Conservation (phyloP, 2,329 filamentous ascomycete genomes). For the Colletotrichum destructivum region DNA sequence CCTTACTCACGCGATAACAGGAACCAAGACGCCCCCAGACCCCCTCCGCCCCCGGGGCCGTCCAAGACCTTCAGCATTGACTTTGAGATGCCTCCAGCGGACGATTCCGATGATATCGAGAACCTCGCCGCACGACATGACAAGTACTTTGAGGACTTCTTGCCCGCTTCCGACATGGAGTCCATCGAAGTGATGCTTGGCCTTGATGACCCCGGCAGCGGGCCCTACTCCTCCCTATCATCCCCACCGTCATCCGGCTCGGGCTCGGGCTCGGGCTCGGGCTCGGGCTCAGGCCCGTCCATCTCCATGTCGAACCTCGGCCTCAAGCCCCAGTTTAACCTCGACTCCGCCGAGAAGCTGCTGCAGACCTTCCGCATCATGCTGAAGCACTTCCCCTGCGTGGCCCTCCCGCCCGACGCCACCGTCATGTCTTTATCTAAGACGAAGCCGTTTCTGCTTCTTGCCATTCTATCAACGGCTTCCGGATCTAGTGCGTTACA, state of each 20-base stretch:
- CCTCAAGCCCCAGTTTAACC: conserved; percentile 68
- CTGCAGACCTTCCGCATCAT: conserved; percentile 61
- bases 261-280: conserved; percentile 8
- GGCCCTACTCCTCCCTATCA: conserved; percentile 35
- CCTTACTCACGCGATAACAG: conserved; percentile 44
- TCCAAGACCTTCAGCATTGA: conserved; percentile 69
- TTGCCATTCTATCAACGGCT: conserved; percentile 68
- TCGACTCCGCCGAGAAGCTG: conserved; percentile 65
- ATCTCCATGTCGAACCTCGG: conserved; percentile 57
- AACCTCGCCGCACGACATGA: conserved; percentile 61
- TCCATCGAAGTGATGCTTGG: conserved; percentile 36
- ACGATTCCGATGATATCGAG: conserved; percentile 59
- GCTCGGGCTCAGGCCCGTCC: conserved; percentile 43
- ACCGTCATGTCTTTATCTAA: conserved; percentile 62
- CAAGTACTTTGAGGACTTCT: conserved; percentile 57
- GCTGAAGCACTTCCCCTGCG: conserved; percentile 60
- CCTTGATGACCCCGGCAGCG: conserved; percentile 18
- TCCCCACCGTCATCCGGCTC: conserved; percentile 44
- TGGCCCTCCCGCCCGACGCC: conserved; percentile 57
- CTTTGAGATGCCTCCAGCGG: conserved; percentile 60
- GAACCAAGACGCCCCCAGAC: conserved; percentile 42
- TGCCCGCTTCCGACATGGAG: conserved; percentile 49
- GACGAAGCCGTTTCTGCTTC: conserved; percentile 66
- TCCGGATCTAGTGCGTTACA: conserved; percentile 64
- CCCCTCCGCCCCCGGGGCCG: conserved; percentile 55